A percentile compares a stretch with the other conserved stretches of the same genome.
Conservation (phyloP, 306 rosid genomes). For the Urtica urens region DNA sequence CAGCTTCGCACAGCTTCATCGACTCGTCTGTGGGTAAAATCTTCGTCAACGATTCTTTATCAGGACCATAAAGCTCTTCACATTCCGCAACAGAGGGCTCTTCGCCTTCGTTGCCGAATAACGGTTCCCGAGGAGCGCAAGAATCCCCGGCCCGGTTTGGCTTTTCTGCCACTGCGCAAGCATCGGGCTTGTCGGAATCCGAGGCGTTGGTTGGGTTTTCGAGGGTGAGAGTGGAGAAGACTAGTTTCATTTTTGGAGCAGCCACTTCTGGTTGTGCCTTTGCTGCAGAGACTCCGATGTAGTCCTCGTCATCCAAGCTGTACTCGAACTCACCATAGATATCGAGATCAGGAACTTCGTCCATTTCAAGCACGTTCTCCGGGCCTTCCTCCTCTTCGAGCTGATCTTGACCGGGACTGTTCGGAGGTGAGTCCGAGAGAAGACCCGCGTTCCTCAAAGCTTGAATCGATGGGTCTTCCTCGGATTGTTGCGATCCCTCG, state of each 20-base stretch:
- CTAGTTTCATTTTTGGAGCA: slow-evolving; percentile 62
- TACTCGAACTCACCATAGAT: slow-evolving; percentile 96
- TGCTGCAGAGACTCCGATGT: slow-evolving; percentile 48
- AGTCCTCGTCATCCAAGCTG: slow-evolving; percentile 83
- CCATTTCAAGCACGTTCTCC: slow-evolving; percentile 59
- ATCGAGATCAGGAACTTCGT: slow-evolving; percentile 65
- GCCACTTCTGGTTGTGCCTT: slow-evolving; percentile 43
- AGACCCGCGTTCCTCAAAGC: slow-evolving; percentile 92
- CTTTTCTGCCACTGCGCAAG: slow-evolving; percentile 16
- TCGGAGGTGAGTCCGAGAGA: slow-evolving; percentile 76
- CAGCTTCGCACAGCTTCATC: slow-evolving; percentile 22
- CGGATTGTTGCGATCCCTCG: slow-evolving; percentile 34
- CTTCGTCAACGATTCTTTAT: slow-evolving; percentile 41
- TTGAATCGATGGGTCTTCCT: slow-evolving; percentile 26
- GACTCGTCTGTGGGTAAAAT: slow-evolving; percentile 32
- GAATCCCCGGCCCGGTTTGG: slow-evolving; percentile 28
- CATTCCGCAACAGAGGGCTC: slow-evolving; percentile 64
- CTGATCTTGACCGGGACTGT: slow-evolving; percentile 46
- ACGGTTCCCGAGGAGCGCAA: slow-evolving; percentile 40
- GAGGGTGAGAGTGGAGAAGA: slow-evolving; percentile 60
- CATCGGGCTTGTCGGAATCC: slow-evolving; percentile 26
- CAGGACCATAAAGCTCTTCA: slow-evolving; percentile 85
- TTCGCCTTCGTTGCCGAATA: slow-evolving; percentile 35
- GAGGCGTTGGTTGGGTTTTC: slow-evolving; percentile 28
- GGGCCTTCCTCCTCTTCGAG: slow-evolving; percentile 38